Evolutionary conservation across 805 yeast genomes (phyloP), one percentile per base, ranked within the genome.

Genomic region (Metschnikowia sp.): DNA sequence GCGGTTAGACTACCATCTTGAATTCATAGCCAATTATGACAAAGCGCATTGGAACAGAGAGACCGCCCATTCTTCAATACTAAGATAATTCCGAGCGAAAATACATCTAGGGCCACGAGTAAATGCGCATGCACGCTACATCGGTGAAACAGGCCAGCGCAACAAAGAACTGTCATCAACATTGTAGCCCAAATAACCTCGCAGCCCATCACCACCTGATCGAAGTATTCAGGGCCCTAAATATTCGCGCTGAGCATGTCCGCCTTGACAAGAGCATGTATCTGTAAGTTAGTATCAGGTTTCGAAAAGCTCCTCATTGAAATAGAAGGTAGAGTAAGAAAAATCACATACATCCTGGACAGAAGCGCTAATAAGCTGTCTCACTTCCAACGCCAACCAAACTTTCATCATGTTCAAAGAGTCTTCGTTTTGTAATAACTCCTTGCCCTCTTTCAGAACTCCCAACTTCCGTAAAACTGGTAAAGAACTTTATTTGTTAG

Each of bases 321-420:
- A 1, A 13, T 36, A 11, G 3, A 10, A 10, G 18, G 36, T 22
- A 15, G n/a, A 31, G 31, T 26, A 28, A 29, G 13, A 43, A 28
- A 26, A n/a, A 40, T 53, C 61, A 78, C 84, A 63, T 64, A 83
- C 86, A 56, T 85, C 96, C 61, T 84, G 87, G 10, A 89, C 78
- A 2, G 96, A 85, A 18, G 95, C 88, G 54, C 76, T 82, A 64
- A 92, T 83, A 58, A 91, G 82, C 63, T 87, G 94, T 60, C 97
- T 79, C 4, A 88, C 86, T 67, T 92, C 98, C 34, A 92, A 70
- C 0, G 95, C 91, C 43, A 88, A 59, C 97, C 97, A 92, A 10
- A 92, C 89, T 63, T 88, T 87, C 48, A 88, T 68, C 96, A 92
- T 88, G 19, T 87, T 82, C 29, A 87, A 52, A n/a, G 83, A 76